Conservation (phyloP, 1,139 yeast genomes). For the Debaryomycetaceae sp. region DNA sequence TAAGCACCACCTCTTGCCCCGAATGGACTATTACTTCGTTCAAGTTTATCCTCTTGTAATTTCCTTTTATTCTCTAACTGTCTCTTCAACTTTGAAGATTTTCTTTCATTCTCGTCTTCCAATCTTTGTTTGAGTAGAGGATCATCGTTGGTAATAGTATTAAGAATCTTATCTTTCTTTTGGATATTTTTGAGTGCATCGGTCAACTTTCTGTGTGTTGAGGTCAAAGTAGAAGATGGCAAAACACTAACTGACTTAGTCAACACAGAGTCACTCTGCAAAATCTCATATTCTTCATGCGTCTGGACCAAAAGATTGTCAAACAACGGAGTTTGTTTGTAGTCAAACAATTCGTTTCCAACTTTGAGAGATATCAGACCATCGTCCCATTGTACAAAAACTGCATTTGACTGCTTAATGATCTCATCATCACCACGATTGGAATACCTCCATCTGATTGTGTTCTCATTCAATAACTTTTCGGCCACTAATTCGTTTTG, state of each 20-base stretch:
- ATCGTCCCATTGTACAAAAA: constrained; percentile 91
- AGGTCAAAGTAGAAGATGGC: constrained; percentile 84
- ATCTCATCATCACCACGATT: constrained; percentile 60
- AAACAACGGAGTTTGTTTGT: constrained; percentile 59
- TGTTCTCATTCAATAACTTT: constrained; percentile 68
- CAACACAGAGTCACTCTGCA: constrained; percentile 53
- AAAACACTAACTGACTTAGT: constrained; percentile 66
- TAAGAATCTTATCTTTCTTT: constrained; percentile 53
- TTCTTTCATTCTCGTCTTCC: constrained; percentile 76
- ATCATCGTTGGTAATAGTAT: constrained; percentile 75
- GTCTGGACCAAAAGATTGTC: constrained; percentile 74
- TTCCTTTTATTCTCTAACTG: constrained; percentile 57
- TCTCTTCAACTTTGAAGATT: constrained; percentile 66
- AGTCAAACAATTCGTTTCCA: constrained; percentile 86
- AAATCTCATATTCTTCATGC: constrained; percentile 67
- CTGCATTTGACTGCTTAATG: constrained; percentile 82
- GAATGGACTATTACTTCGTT: constrained; percentile 25
- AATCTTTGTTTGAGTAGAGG: constrained; percentile 82
- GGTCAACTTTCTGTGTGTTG: constrained; percentile 77
- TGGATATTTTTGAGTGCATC: constrained; percentile 71
- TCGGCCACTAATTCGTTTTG: constrained; percentile 47
- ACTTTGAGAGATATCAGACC: constrained; percentile 82
- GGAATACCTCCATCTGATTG: constrained; percentile 91
- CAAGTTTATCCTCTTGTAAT: constrained; percentile 43
- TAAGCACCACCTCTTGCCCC: constrained; percentile 15